A percentile compares a stretch with the other conserved stretches of the same genome.
Conservation (phyloP, 1,139 yeast species). For the Sugiyamaella xylanicola region DNA sequence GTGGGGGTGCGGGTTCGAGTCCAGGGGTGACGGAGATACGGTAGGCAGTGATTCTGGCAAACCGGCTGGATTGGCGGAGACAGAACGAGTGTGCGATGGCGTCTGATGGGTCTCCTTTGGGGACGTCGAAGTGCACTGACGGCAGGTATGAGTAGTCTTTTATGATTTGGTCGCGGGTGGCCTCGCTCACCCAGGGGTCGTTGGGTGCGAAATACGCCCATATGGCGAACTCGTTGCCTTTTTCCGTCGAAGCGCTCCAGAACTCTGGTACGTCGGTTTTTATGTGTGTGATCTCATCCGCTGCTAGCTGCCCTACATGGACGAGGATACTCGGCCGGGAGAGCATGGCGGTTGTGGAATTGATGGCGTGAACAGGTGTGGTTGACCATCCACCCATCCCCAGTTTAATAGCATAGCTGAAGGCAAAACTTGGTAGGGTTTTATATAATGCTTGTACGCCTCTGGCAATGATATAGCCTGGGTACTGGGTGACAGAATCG, state of each 20-base stretch:
- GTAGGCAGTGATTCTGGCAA: constrained; percentile 41
- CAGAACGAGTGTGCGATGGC: constrained; percentile 60
- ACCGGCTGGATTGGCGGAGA: constrained; percentile 54
- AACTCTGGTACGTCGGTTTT: constrained; percentile 32
- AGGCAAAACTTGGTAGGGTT: constrained; percentile 26
- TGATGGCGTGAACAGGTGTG: constrained; percentile 46
- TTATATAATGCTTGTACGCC: constrained; percentile 30
- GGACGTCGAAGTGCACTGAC: constrained; percentile 41
- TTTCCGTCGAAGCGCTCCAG: not conserved
- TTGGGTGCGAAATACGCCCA: constrained; percentile 60
- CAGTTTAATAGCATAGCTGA: constrained; percentile 23
- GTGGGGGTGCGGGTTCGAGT: not conserved
- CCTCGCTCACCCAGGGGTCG: constrained; percentile 65
- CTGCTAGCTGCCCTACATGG: constrained; percentile 59
- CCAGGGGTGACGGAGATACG: not conserved
- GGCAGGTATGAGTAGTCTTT: constrained; percentile 42
- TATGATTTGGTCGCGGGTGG: constrained; percentile 50
- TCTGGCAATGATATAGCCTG: constrained; percentile 25
- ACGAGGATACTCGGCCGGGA: constrained; percentile 48
- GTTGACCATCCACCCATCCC: constrained; percentile 24
- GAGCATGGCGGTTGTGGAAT: constrained; percentile 50
- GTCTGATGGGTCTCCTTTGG: constrained; percentile 30
- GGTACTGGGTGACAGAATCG: constrained; percentile 17
- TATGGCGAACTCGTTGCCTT: constrained; percentile 33
- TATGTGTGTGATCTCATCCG: constrained; percentile 58